phyloP scores from a whole-genome alignment of 352 stramenopile species.

The Phytophthora sp. region DNA sequence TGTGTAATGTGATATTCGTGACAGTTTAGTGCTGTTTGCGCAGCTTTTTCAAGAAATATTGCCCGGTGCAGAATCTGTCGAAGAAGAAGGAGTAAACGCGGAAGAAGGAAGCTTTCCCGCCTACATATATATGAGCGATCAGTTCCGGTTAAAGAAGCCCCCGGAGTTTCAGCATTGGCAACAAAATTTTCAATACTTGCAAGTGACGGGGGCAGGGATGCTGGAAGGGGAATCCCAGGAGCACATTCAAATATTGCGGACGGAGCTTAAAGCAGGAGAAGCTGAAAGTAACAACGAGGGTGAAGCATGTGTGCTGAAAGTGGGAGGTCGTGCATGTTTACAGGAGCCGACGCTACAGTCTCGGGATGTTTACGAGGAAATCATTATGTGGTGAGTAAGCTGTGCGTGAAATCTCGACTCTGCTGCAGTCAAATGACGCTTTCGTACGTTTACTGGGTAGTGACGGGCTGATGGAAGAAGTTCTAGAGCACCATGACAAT shows the following conservation, averaged over 20 bases:
- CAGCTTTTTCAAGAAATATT: conserved; percentile 24
- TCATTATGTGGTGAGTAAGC: conserved; percentile 18
- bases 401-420: neutral
- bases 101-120: conserved; percentile 23
- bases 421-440: neutral
- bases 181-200: conserved; percentile 53
- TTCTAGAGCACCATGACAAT: conserved; percentile 29
- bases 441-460: conserved; percentile 9
- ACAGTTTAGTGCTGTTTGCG: neutral
- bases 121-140: conserved; percentile 60
- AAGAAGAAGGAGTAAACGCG: neutral
- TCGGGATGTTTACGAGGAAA: conserved; percentile 12
- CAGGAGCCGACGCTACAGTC: conserved; percentile 7
- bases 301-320: conserved; percentile 3
- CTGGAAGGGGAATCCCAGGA: conserved; percentile 38
- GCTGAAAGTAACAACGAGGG: neutral
- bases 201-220: conserved; percentile 32
- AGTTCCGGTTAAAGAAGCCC: conserved; percentile 44
- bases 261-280: neutral
- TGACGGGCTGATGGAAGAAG: conserved; percentile 56
- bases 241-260: conserved; percentile 40
- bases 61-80: neutral
- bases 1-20: neutral
- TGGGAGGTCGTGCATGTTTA: conserved; percentile 23
- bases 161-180: conserved; percentile 56